Conservation (phyloP, 495 filamentous ascomycete species). For the Bryoglossum gracile region DNA sequence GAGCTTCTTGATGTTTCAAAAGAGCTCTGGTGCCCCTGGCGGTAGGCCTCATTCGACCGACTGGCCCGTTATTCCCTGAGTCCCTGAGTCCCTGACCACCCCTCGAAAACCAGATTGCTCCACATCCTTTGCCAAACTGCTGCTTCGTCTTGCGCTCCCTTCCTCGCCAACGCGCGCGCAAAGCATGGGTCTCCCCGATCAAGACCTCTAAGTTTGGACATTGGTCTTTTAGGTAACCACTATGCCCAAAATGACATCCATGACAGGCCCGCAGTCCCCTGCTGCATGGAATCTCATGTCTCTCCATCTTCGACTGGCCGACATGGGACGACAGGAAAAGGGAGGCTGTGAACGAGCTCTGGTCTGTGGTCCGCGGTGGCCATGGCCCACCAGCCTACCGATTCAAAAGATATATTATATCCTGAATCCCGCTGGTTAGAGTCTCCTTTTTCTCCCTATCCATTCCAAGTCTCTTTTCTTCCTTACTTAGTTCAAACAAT, state of each 20-base stretch:
- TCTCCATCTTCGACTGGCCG: conserved; percentile 12
- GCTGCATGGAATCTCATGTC: conserved; percentile 4
- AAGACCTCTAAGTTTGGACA: not conserved
- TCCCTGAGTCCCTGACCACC: not conserved
- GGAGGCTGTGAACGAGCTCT: conserved; percentile 20
- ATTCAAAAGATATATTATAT: conserved; percentile 23
- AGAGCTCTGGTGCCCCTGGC: not conserved
- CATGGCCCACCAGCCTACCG: conserved; percentile 18
- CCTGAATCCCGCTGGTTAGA: conserved; percentile 18
- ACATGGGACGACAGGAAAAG: conserved; percentile 13
- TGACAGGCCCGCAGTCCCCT: not conserved
- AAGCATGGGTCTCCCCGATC: conserved; percentile 3
- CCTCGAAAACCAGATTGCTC: not conserved
- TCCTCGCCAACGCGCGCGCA: conserved; percentile 21
- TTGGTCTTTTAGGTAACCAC: too few relatives aligned
- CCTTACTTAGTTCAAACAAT: conserved; percentile 27
- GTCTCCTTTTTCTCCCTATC: conserved; percentile 27
- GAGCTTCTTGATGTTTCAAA: not conserved
- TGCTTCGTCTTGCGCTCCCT: not conserved
- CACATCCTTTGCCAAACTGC: not conserved
- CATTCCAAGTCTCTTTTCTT: conserved; percentile 27
- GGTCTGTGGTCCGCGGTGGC: conserved; percentile 2
- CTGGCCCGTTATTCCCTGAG: not conserved
- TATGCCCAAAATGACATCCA: not conserved
- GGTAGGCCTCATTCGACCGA: not conserved